Evolutionary conservation across 768 basidiomycete genomes (phyloP), one percentile per base, ranked within the genome.

Genomic region (Russula vinacea): DNA sequence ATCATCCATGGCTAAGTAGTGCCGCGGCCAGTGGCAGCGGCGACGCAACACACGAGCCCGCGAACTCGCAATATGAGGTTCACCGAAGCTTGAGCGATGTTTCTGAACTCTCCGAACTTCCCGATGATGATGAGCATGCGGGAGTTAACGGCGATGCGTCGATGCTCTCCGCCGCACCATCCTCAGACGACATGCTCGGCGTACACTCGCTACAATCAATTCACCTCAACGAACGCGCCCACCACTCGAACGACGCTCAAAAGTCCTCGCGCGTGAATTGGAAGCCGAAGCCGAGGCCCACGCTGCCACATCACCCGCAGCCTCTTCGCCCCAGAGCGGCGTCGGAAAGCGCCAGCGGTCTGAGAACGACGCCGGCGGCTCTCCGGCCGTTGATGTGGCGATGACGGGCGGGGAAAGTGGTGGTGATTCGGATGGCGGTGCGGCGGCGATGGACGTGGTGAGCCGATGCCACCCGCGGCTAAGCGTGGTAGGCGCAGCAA

Each of bases 1-100:
- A 74, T 0, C 94, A 98, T 69, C 83, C 84, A 1, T 98, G 96
- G 96, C 80, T 98, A 17, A 13, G 29, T 9, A 26, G n/a, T 24
- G 33, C 45, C 24, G 26, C 44, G 42, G 65, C 52, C 17, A 9
- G 26, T 16, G n/a, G n/a, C 40, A 52, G 17, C 40, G 33, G 17
- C 10, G 44, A 2, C 11, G 45, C 45, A 7, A 19, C 11, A 22
- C 56, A 5, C n/a, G n/a, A 5, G 14, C 5, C 32, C 35, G 1
- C 56, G 8, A 14, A 3, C 6, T 8, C 26, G n/a, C 54, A 52
- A 17, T 9, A 26, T 7, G 13, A n/a, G 24, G 1, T 56, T 22
- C 26, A 57, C 9, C 55, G 33, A n/a, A 39, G 8, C 19, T 16
- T 65, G 1, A 65, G 64, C 42, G 64, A 65, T 3, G 26, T 65